Base-by-base conservation (phyloP, 768 basidiomycete species). In the Boletus sp. region DNA sequence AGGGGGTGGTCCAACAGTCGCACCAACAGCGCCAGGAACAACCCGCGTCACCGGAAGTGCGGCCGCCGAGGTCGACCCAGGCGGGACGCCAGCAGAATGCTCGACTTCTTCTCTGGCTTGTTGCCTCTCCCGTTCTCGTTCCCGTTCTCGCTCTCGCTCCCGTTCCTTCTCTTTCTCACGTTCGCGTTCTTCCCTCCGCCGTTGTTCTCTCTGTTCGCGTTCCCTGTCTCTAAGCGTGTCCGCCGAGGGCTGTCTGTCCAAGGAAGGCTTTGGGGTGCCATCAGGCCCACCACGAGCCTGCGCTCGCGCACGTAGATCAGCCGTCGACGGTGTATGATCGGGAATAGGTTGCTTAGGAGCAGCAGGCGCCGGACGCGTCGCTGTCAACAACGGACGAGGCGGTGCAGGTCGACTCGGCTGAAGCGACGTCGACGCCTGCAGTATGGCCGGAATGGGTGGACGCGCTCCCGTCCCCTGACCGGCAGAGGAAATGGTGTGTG, bases 341-440 rank as follows among this genome's bases (percentile, higher is more conserved):
- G 75, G 71, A 47, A 82, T 55, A 4, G 60, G 56, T 14, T 58
- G 61, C 30, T 71, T 72, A 1, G 82, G 77, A 9, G 78, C 70
- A 25, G 82, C 70, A 1, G 85, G 84, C 7, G 83, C 78, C 11
- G 83, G 76, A 0, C 82, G 76, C 37, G 73, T 79, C 19, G 76
- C 80, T 17, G 81, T 77, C 56, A 86, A 75, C 7, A 83, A 69
- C 0, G 90, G 88, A 5, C 87, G 78, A 3, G 86, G 79, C 21
- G 88, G 88, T 0, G 88, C 84, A 5, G 89, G 80, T 13, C 90
- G 77, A 5, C 77, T 78, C 7, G 84, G 75, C 54, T 85, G 82
- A 15, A 78, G 74, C 7, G 72, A 64, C 73, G 75, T 47, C 72
- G 75, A 52, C 11, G 57, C 42, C 57, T 58, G 66, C 17, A 65